Conservation (phyloP, 768 basidiomycete species). For the Boletus patriciae region DNA sequence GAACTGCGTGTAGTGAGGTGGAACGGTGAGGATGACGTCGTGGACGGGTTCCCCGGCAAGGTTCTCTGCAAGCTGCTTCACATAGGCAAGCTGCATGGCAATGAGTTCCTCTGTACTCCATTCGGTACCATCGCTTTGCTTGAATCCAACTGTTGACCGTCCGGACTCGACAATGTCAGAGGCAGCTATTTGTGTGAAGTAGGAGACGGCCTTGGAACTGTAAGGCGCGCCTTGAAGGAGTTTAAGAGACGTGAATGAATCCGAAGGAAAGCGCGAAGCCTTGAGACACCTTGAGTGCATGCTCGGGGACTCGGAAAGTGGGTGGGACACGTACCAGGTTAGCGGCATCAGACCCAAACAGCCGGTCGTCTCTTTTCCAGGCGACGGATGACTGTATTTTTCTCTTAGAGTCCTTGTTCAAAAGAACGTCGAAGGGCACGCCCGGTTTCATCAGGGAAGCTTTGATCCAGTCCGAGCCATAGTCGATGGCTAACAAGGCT, state of each 20-base stretch:
- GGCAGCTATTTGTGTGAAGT: constrained; percentile 56
- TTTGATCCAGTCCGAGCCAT: constrained; percentile 97
- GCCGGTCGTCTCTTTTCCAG: constrained; percentile 87
- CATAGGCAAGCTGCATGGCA: constrained; percentile 91
- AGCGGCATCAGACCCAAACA: constrained; percentile 88
- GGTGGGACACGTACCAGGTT: constrained; percentile 63
- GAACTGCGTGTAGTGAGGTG: constrained; percentile 85
- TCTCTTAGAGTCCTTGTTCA: constrained; percentile 96
- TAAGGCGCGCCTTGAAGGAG: constrained; percentile 72
- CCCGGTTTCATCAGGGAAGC: constrained; percentile 94
- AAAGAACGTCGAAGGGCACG: constrained; percentile 89
- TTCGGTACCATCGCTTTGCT: constrained; percentile 58
- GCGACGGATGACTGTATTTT: constrained; percentile 89
- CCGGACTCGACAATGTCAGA: constrained; percentile 52
- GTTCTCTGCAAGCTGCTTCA: constrained; percentile 82
- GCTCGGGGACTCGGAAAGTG: not conserved
- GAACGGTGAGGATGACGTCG: constrained; percentile 88
- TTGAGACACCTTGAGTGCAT: constrained; percentile 31
- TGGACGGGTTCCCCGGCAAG: constrained; percentile 72
- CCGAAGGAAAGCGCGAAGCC: constrained; percentile 90
- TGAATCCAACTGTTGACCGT: constrained; percentile 61
- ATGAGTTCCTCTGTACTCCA: constrained; percentile 90
- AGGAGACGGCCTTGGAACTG: constrained; percentile 56
- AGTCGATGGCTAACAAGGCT: constrained; percentile 93
- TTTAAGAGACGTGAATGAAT: constrained; percentile 86